Evolutionary conservation across 371 early-diverging fungal species (phyloP).

Genomic region (Actinomucor elegans): DNA sequence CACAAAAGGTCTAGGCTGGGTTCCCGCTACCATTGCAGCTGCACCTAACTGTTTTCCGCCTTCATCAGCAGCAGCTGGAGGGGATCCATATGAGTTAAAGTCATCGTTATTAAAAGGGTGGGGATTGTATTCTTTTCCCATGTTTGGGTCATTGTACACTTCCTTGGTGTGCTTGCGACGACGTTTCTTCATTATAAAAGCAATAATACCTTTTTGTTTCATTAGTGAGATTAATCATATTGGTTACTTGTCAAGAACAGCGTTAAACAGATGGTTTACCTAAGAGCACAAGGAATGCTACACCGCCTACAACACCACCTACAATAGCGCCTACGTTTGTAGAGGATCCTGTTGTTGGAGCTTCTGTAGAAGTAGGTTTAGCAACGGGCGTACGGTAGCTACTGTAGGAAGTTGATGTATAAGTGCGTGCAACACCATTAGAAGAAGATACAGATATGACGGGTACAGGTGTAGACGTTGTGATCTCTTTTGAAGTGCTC

Average conservation of each 20-base stretch:
- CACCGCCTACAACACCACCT: slow-evolving; percentile 26
- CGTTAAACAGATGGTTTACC: slow-evolving; percentile 3
- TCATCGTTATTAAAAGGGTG: slow-evolving; percentile 5
- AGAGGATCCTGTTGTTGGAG: too few relatives aligned
- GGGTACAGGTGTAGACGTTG: slow-evolving; percentile 12
- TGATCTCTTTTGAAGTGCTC: background rate
- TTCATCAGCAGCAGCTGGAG: slow-evolving; percentile 3
- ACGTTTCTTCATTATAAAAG: slow-evolving; percentile 6
- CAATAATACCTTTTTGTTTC: background rate
- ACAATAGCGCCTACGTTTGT: slow-evolving; percentile 20
- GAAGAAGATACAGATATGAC: slow-evolving; percentile 16
- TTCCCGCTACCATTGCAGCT: background rate
- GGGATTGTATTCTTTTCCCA: background rate
- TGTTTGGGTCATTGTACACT: background rate
- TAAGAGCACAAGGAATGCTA: slow-evolving; percentile 13
- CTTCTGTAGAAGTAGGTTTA: background rate
- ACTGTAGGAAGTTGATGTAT: slow-evolving; percentile 20
- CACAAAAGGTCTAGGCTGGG: slow-evolving; percentile 19
- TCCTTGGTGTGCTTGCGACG: slow-evolving; percentile 2
- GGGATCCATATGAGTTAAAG: slow-evolving; percentile 12
- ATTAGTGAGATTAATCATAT: background rate
- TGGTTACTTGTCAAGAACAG: background rate
- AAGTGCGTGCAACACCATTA: slow-evolving; percentile 8
- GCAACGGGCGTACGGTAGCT: slow-evolving; percentile 4
- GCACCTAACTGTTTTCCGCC: too few relatives aligned